A percentile compares a stretch with the other conserved stretches of the same genome.
Evolutionary conservation across 1,284 basidiomycete species (phyloP).

Genomic region (Ceratobasidium sp.): DNA sequence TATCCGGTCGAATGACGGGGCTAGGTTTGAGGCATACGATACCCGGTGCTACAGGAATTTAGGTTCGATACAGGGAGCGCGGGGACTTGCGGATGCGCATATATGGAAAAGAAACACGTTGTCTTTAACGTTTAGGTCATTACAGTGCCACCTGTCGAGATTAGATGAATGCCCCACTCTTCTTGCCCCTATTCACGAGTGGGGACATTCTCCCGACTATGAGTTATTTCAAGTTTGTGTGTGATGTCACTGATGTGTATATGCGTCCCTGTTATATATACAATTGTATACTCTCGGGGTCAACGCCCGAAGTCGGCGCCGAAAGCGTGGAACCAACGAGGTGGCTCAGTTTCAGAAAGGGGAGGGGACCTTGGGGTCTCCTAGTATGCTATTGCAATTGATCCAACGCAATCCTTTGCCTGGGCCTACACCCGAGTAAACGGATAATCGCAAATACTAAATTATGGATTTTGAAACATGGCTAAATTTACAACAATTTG

Average conservation of each 20-base stretch:
- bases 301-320: no score
- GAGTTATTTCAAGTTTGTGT: background rate
- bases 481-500: no score
- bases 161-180: no score
- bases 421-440: background rate
- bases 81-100: background rate
- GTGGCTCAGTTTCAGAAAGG: background rate
- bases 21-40: background rate
- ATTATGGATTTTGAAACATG: no score
- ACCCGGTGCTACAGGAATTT: background rate
- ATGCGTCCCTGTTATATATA: no score
- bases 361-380: background rate
- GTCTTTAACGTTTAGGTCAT: background rate
- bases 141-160: background rate
- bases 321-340: slow-evolving; percentile 1
- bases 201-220: background rate
- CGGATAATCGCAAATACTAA: no score
- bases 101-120: slow-evolving; percentile 18
- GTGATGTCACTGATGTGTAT: no score
- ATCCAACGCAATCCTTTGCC: background rate
- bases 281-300: no score
- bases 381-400: background rate
- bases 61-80: slow-evolving; percentile 12
- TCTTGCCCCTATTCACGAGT: background rate
- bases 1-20: slow-evolving; percentile 6